phyloP scores from a whole-genome alignment of 164 flowering plant species.

The Vitis riparia region DNA sequence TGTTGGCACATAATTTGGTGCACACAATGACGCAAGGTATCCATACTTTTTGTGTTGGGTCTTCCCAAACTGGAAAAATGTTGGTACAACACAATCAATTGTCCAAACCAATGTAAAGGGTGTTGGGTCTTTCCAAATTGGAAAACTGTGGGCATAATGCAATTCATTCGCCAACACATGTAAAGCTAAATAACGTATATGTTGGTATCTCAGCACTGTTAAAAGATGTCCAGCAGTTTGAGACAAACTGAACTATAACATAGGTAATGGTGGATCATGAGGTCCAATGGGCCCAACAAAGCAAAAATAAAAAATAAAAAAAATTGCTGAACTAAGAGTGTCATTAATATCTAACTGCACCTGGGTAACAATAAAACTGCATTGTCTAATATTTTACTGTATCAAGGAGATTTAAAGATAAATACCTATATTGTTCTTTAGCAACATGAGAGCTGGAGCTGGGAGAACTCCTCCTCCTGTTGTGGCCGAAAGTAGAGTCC shows the following conservation, averaged over 20 bases:
- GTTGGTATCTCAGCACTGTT: too few relatives aligned
- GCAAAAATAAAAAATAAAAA: background rate
- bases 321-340: background rate
- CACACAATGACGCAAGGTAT: too few relatives aligned
- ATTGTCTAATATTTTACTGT: background rate
- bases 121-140: too few relatives aligned
- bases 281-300: background rate
- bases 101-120: too few relatives aligned
- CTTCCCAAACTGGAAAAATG: too few relatives aligned
- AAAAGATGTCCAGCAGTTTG: background rate
- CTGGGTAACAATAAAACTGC: too few relatives aligned
- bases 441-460: conserved; percentile 25
- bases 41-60: too few relatives aligned
- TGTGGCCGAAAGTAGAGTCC: conserved; percentile 23
- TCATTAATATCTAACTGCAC: background rate
- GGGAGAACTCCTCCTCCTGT: conserved; percentile 31
- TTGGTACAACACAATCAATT: too few relatives aligned
- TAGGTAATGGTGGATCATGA: background rate
- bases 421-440: conserved; percentile 40
- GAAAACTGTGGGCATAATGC: too few relatives aligned
- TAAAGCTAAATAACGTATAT: too few relatives aligned
- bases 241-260: background rate
- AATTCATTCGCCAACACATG: background rate
- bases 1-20: too few relatives aligned
- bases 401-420: background rate